Conservation (phyloP, 2,329 filamentous ascomycete species). For the Macrophomina pseudophaseolina region DNA sequence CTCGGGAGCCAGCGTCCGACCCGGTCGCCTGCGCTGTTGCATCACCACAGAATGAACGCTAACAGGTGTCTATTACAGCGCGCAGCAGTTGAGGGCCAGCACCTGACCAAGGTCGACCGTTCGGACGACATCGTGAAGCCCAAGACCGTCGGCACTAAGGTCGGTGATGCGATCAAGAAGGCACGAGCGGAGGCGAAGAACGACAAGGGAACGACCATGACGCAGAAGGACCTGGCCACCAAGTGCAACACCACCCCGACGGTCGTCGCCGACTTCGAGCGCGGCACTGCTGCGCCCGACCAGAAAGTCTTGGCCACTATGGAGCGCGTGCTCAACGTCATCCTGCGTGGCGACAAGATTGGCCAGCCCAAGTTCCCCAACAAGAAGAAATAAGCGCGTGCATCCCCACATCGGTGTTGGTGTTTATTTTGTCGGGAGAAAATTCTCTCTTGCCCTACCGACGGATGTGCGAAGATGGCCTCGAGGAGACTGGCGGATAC, state of each 20-base stretch:
- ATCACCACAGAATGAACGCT: constrained; percentile 36
- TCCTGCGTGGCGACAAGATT: constrained; percentile 84
- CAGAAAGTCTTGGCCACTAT: constrained; percentile 80
- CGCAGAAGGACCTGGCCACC: constrained; percentile 84
- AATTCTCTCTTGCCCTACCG: neutral
- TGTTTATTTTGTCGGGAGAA: neutral
- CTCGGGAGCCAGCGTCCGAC: neutral
- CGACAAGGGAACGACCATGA: constrained; percentile 75
- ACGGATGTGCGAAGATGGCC: constrained; percentile 1
- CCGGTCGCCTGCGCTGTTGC: neutral
- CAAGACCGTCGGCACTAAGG: constrained; percentile 78
- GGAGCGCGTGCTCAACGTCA: constrained; percentile 85
- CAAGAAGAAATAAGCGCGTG: constrained; percentile 62
- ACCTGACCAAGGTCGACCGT: constrained; percentile 96
- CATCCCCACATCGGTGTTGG: neutral
- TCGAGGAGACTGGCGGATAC: constrained; percentile 1
- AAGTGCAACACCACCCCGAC: constrained; percentile 86
- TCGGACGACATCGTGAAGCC: constrained; percentile 97
- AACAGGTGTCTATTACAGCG: constrained; percentile 43
- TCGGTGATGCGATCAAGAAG: constrained; percentile 82
- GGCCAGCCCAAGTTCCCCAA: constrained; percentile 79
- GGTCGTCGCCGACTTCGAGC: constrained; percentile 84
- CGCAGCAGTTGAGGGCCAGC: constrained; percentile 78
- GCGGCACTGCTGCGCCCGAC: constrained; percentile 76
- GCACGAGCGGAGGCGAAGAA: constrained; percentile 81